A percentile compares a stretch with the other conserved stretches of the same genome.
Evolutionary conservation across 345 rosid species (phyloP).

Genomic region (Syzygium jambos): DNA sequence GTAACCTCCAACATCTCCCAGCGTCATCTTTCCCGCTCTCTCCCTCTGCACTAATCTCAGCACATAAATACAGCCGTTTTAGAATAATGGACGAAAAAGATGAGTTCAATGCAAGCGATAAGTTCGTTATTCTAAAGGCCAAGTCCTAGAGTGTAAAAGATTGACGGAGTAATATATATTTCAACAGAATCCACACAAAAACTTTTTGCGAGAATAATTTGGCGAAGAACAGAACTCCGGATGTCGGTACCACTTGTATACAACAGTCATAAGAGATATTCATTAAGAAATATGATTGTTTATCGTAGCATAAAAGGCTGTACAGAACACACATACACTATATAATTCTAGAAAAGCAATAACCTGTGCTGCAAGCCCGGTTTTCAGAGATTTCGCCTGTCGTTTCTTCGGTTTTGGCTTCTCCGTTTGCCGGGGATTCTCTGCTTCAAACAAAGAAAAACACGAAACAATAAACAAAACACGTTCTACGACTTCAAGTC

Average conservation of each 20-base stretch:
- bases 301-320: neutral
- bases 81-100: neutral
- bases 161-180: neutral
- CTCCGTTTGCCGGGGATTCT: neutral
- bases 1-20: conserved; percentile 21
- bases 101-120: neutral
- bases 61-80: neutral
- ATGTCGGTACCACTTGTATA: neutral
- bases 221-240: neutral
- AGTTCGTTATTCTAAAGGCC: neutral
- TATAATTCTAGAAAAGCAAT: neutral
- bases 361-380: conserved; percentile 33
- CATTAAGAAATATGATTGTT: neutral
- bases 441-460: neutral
- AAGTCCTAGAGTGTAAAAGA: neutral
- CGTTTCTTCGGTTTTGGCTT: neutral
- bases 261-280: neutral
- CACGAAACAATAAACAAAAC: neutral
- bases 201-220: neutral
- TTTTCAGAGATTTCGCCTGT: neutral
- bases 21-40: conserved; percentile 29
- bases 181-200: neutral
- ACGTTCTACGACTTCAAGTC: neutral
- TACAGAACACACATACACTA: neutral
- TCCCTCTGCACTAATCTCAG: conserved; percentile 41